Evolutionary conservation across 495 filamentous ascomycete genomes (phyloP), one percentile per base, ranked within the genome.

Genomic region (Viridothelium virens): DNA sequence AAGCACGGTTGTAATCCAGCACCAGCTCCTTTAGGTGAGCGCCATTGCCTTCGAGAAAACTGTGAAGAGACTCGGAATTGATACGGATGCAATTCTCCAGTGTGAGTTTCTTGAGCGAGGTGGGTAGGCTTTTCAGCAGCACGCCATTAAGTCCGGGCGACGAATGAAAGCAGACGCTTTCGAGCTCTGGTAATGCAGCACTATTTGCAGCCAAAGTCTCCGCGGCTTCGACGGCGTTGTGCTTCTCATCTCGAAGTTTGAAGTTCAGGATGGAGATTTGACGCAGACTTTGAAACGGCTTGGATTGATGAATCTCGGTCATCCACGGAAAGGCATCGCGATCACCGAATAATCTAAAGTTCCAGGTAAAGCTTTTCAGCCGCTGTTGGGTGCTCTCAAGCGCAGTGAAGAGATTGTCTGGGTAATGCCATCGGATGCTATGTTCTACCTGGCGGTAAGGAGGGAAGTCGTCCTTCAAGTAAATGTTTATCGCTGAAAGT

Each of bases 361-460:
- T 92, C 91, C 92, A 96, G 39, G 85, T 85, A 89, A 89, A 96
- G 63, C 81, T 85, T 38, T 77, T 79, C 38, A 96, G 82, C 44
- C 72, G 72, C 11, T 81, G 74, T 6, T 78, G 76, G 44, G 72
- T 76, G 31, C 77, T 64, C 6, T 77, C 73, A 38, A 91, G 77
- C 1, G 83, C 78, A 0, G 81, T 69, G 66, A 92, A 86, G 0
- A 95, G 70, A 0, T 74, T 66, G 3, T 81, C 72, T 38, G 87
- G 83, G 70, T 91, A 91, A 14, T 70, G 75, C 85, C 86, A 92
- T 70, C 84, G 88, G 14, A 12, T 18, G 74, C 77, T 6, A 75
- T 67, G 70, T 50, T 71, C 75, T 3, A 81, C 69, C 9, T 70
- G 48, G n/a, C 85, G 74, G 68, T 81, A 87, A 0, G 85, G 85